Evolutionary conservation across 1,139 yeast species (phyloP).

Genomic region (Saccharomyces hybrid): DNA sequence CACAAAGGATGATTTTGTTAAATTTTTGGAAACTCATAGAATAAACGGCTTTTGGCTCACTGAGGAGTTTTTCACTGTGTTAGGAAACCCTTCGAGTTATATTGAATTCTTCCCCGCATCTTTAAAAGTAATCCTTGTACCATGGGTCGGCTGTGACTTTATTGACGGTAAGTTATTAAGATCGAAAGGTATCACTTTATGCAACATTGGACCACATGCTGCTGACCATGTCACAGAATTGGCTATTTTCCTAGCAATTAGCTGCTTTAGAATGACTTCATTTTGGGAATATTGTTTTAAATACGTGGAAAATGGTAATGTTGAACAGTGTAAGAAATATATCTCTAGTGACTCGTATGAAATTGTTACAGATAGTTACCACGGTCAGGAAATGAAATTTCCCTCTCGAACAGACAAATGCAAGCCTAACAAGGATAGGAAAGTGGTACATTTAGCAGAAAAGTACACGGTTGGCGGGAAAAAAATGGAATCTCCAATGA

Average conservation of each 20-base stretch:
- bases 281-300: slow-evolving; percentile 42
- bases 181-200: slow-evolving; percentile 42
- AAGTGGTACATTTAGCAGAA: slow-evolving; percentile 20
- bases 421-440: slow-evolving; percentile 1
- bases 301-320: slow-evolving; percentile 33
- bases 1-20: slow-evolving; percentile 18
- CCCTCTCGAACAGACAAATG: slow-evolving; percentile 1
- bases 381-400: slow-evolving; percentile 8
- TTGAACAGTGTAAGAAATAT: slow-evolving; percentile 36
- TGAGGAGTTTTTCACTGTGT: slow-evolving; percentile 46
- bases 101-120: slow-evolving; percentile 45
- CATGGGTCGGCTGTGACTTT: slow-evolving; percentile 66
- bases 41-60: slow-evolving; percentile 57
- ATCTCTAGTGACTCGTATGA: slow-evolving; percentile 29
- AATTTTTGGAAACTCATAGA: slow-evolving; percentile 29
- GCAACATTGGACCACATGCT: slow-evolving; percentile 61
- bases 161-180: slow-evolving; percentile 42
- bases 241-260: slow-evolving; percentile 52
- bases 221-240: slow-evolving; percentile 69
- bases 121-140: slow-evolving; percentile 52
- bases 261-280: slow-evolving; percentile 55
- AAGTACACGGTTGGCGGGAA: slow-evolving; percentile 45
- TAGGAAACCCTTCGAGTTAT: slow-evolving; percentile 45
- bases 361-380: slow-evolving; percentile 3
- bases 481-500: slow-evolving; percentile 44